Conservation (phyloP, 1,284 basidiomycete genomes). For the Trametes versicolor region DNA sequence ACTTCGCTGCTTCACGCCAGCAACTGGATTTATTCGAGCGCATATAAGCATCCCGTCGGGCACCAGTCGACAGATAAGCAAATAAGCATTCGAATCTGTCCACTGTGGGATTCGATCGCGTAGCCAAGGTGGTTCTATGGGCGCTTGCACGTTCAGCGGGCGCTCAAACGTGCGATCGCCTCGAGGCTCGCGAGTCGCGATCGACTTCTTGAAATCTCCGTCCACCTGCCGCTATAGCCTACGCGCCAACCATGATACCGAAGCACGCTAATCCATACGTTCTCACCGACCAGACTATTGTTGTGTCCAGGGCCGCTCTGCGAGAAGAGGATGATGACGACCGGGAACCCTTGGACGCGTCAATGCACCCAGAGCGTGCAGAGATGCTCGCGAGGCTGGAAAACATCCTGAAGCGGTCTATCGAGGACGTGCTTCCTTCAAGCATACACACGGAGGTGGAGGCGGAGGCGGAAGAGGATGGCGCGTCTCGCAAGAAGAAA, state of each 20-base stretch:
- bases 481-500: constrained; percentile 26
- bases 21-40: neutral
- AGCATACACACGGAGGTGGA: neutral
- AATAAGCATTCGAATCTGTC: neutral
- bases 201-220: neutral
- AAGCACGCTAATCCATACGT: constrained; percentile 38
- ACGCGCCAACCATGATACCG: constrained; percentile 31
- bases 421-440: constrained; percentile 34
- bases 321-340: constrained; percentile 30
- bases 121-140: neutral
- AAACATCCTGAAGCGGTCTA: constrained; percentile 40
- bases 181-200: too few species aligned
- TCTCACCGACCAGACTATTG: constrained; percentile 23
- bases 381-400: constrained; percentile 39
- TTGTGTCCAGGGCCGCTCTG: constrained; percentile 39
- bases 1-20: too few species aligned
- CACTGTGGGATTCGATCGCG: neutral
- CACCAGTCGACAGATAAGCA: neutral
- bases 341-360: constrained; percentile 6
- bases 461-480: constrained; percentile 10
- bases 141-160: neutral
- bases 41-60: neutral
- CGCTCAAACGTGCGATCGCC: neutral
- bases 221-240: neutral
- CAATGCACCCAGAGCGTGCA: constrained; percentile 25